Conservation (phyloP, 164 flowering plant species). For the Vitis rupestris region DNA sequence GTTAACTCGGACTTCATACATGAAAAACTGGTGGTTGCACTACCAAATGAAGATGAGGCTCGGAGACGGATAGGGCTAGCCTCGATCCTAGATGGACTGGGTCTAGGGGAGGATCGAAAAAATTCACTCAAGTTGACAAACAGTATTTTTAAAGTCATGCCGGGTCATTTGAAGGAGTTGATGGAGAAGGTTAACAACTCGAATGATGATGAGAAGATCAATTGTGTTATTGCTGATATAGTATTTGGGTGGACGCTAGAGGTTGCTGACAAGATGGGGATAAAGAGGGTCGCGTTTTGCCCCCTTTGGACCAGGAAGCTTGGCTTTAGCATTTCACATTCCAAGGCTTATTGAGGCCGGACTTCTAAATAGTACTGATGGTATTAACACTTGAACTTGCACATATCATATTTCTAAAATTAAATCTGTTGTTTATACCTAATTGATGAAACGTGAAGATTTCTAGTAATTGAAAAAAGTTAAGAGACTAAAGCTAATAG, state of each 20-base stretch:
- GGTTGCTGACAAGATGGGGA: constrained; percentile 25
- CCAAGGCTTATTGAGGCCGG: constrained; percentile 26
- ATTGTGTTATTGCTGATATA: constrained; percentile 31
- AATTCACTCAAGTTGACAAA: neutral
- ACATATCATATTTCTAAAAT: too few species aligned
- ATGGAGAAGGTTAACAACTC: constrained; percentile 3
- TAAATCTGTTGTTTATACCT: too few species aligned
- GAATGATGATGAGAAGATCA: constrained; percentile 10
- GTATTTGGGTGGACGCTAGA: constrained; percentile 14
- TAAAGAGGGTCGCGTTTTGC: constrained; percentile 15
- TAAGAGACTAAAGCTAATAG: too few species aligned
- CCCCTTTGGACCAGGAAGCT: constrained; percentile 9
- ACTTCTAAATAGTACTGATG: constrained; percentile 3
- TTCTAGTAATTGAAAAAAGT: too few species aligned
- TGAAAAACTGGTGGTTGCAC: neutral
- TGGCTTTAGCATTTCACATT: constrained; percentile 8
- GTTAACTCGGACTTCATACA: constrained; percentile 2
- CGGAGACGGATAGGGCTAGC: constrained; percentile 8
- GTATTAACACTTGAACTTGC: too few species aligned
- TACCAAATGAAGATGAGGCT: too few species aligned
- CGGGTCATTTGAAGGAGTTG: constrained; percentile 15
- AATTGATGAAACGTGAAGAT: too few species aligned
- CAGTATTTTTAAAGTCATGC: constrained; percentile 8
- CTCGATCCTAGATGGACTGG: constrained; percentile 18
- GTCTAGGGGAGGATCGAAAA: constrained; percentile 7